Conservation (phyloP, 441 rosid genomes). For the Pelargonium myrrhifolium region DNA sequence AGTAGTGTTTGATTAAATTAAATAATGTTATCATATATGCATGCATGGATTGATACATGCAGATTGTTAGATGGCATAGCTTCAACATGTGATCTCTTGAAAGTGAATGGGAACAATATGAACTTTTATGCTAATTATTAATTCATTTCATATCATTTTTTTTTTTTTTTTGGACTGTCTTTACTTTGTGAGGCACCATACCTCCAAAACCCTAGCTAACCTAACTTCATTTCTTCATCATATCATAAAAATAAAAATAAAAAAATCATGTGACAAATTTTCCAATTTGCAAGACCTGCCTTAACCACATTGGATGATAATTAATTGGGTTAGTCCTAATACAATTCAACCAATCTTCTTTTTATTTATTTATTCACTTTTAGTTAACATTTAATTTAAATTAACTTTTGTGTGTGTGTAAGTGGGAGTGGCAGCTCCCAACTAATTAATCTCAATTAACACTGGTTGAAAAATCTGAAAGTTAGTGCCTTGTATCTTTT, state of each 20-base stretch:
- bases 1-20: too few relatives aligned
- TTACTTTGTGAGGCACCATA: constrained; percentile 41
- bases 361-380: not conserved
- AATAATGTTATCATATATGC: too few relatives aligned
- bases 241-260: too few relatives aligned
- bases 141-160: too few relatives aligned
- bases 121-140: too few relatives aligned
- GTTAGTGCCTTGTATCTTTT: constrained; percentile 16
- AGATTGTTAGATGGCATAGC: too few relatives aligned
- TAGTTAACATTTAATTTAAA: too few relatives aligned
- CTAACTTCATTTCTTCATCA: too few relatives aligned
- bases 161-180: constrained; percentile 25
- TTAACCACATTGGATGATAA: not conserved
- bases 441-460: constrained; percentile 1
- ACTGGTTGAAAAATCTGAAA: not conserved
- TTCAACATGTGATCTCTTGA: too few relatives aligned
- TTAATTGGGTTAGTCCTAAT: not conserved
- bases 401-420: not conserved
- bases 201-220: constrained; percentile 10
- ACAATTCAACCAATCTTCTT: not conserved
- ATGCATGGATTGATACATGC: too few relatives aligned
- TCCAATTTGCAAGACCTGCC: not conserved
- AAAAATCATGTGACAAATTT: constrained; percentile 13
- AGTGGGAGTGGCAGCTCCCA: constrained; percentile 13
- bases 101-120: too few relatives aligned